Base-by-base conservation (phyloP, 2,329 filamentous ascomycete genomes). In the Aspergillus glaucus region DNA sequence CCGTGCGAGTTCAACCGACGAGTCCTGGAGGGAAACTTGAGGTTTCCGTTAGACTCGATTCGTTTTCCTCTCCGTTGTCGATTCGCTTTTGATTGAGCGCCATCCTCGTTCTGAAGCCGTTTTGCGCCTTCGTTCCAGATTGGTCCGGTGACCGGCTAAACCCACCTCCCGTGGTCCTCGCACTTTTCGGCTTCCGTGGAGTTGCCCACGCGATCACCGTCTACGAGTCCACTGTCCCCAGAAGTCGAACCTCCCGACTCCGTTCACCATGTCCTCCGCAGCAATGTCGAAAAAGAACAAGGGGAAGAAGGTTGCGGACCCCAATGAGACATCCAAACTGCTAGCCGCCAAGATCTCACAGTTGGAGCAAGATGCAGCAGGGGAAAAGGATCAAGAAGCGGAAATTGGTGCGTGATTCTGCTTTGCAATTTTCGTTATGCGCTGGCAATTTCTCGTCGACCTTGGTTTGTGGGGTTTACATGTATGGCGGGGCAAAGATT, bases 261-360 rank as follows among this genome's bases (percentile, higher is more conserved):
- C 28, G n/a, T 45, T 57, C 41, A 58, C 49, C 24, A 69, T 73
- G 61, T 72, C 78, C 42, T 72, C 78, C 30, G 69, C 79, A 43
- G 70, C 73, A 44, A 72, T 80, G 49, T 73, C 75, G 49, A 93
- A 90, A 75, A 93, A 93, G 72, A 81, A 78, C 48, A 95, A 94
- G 74, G 82, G 79, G 58, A 95, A 94, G 75, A 95, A 94, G 73
- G 76, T 80, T 43, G 75, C 88, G 55, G 91, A 95, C 66, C 87
- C 88, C 17, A 88, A 82, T 61, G 93, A 97, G 71, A 90, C 91
- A 43, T 89, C 89, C 53, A 94, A 95, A 71, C 80, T 96, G 55
- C 81, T 98, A 45, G 86, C 91, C 54, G 89, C 91, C 53, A 89
- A 94, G 65, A 96, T 98, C 65, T 92, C 90, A 19, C 93, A 97